Base-by-base conservation (phyloP, 2,329 filamentous ascomycete genomes). In the Hypoxylon sp. region DNA sequence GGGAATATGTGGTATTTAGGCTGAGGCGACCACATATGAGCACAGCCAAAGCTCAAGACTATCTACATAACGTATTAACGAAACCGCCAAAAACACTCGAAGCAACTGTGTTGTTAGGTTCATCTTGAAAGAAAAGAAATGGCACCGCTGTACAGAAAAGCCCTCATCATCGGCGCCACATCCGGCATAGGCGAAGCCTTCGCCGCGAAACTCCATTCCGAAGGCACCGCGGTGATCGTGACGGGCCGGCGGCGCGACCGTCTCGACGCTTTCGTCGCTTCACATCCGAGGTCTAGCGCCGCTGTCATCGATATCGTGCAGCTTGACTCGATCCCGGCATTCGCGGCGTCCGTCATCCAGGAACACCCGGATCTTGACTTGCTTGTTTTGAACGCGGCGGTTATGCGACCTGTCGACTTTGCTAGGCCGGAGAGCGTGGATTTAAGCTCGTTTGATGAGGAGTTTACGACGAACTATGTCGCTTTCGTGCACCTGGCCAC, bases 101-200 rank as follows among this genome's bases (percentile, higher is more conserved):
- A 26, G 26, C 5, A 26, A 26, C 5, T 6, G 26, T 4, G 2
- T 26, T 26, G 26, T 3, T 26, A 6, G 26, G 2, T 26, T 5
- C 5, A 26, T 26, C 26, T 4, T 26, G 3, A 51, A n/a, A 52
- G n/a, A n/a, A n/a, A 19, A 53, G 74, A 46, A 46, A 86, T 85
- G 84, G 60, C 80, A 19, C 86, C 85, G 71, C 80, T 79, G 22
- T 87, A 86, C 74, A 84, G 84, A 48, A 83, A 84, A 71, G 80
- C 85, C 26, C 80, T 87, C 53, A 71, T 87, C 46, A 76, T 87
- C 63, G 84, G 85, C 9, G 84, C 84, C 10, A 87, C 85, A 1
- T 82, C 83, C 14, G 85, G 84, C 48, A 87, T 87, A 52, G 85
- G 85, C 37, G 75, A 75, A 35, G 82, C 80, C 3, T 77, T 87